These are phyloP conservation scores for Trichoderma sp. DNA, from an alignment of 2,329 filamentous ascomycete genomes.

Conservation along the genomic window DNA sequence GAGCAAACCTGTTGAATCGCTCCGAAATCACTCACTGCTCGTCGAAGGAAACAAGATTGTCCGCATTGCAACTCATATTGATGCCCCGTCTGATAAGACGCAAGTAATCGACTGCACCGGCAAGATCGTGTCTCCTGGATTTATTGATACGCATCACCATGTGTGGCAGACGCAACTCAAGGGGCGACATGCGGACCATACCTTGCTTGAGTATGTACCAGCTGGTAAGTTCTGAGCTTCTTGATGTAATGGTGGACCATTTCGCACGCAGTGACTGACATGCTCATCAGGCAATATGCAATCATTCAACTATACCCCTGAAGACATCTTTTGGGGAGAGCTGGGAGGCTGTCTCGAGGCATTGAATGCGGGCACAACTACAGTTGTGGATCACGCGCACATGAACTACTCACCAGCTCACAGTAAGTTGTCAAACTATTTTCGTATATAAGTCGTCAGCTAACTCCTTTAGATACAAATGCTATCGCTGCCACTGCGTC, in stretches of 20 bases:
- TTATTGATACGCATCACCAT: constrained; percentile 46
- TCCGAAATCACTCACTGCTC: background rate
- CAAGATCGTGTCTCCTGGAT: constrained; percentile 42
- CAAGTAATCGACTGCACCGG: constrained; percentile 34
- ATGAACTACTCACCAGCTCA: constrained; percentile 20
- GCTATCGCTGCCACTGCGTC: constrained; percentile 25
- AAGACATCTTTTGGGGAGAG: constrained; percentile 49
- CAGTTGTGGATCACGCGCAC: constrained; percentile 25
- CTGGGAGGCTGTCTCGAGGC: constrained; percentile 40
- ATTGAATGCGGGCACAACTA: constrained; percentile 44
- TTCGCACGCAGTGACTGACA: background rate
- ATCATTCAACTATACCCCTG: constrained; percentile 18
- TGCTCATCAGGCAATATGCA: constrained; percentile 4
- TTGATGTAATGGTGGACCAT: background rate
- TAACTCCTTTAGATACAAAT: constrained; percentile 19
- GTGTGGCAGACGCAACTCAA: constrained; percentile 43
- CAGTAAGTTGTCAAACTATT: background rate
- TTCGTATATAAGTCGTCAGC: background rate
- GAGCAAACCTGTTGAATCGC: background rate
- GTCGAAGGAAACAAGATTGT: constrained; percentile 7
- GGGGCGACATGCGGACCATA: constrained; percentile 9
- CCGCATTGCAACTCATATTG: background rate
- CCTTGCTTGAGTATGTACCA: constrained; percentile 4
- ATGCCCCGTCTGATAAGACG: background rate
- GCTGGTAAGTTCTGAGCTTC: background rate